These are phyloP conservation scores for Massospora cicadina DNA, from an alignment of 371 early-diverging fungal genomes.

Conservation along the genomic window DNA sequence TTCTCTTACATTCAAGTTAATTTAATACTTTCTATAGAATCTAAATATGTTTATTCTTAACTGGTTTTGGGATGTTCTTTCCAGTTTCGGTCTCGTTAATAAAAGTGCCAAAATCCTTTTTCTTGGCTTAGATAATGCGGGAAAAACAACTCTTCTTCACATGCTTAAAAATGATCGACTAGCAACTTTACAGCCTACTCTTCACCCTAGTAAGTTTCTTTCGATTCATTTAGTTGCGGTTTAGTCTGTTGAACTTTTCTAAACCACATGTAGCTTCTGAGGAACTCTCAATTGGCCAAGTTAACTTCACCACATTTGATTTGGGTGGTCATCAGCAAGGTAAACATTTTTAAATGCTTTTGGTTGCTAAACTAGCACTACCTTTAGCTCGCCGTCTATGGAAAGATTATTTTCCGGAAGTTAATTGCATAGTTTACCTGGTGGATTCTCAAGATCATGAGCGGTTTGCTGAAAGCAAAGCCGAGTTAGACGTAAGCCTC, in stretches of 20 bases:
- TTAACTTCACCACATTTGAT: slow-evolving; percentile 93
- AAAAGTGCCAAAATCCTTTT: slow-evolving; percentile 98
- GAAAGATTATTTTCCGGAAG: slow-evolving; percentile 97
- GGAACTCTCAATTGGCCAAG: slow-evolving; percentile 88
- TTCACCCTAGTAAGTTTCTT: slow-evolving; percentile 84
- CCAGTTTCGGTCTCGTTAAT: slow-evolving; percentile 75
- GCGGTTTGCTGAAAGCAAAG: slow-evolving; percentile 78
- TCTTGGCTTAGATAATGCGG: slow-evolving; percentile 99
- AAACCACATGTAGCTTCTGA: slow-evolving; percentile 53
- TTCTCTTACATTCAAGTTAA: background rate
- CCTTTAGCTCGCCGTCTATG: slow-evolving; percentile 79
- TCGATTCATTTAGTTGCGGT: background rate
- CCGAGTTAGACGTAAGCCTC: slow-evolving; percentile 73
- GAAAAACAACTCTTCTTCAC: slow-evolving; percentile 98
- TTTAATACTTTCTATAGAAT: background rate
- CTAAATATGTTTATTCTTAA: slow-evolving; percentile 69
- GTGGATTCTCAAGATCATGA: slow-evolving; percentile 79
- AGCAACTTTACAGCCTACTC: slow-evolving; percentile 91
- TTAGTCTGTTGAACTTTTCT: slow-evolving; percentile 5
- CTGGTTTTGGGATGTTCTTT: slow-evolving; percentile 85
- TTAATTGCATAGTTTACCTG: slow-evolving; percentile 89
- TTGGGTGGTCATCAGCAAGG: slow-evolving; percentile 92
- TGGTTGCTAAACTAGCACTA: background rate
- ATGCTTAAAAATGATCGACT: slow-evolving; percentile 98
- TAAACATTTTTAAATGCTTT: slow-evolving; percentile 14